These are phyloP conservation scores for Populus euphratica DNA, from an alignment of 345 rosid genomes.

Conservation along the genomic window DNA sequence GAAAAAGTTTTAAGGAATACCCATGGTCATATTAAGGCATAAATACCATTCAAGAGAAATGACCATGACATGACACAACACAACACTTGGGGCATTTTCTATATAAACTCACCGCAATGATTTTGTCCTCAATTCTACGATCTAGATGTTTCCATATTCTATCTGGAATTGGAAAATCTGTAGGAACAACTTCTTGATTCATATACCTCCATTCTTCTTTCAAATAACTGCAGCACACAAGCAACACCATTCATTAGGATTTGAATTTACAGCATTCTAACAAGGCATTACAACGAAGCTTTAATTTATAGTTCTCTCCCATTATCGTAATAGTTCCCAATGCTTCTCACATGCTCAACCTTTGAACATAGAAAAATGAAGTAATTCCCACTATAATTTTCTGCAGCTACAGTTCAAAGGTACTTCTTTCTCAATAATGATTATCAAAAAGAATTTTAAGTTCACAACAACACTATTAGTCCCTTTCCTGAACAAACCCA, in stretches of 20 bases:
- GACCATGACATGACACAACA: not conserved
- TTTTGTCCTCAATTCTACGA: conserved; percentile 46
- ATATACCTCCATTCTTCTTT: conserved; percentile 75
- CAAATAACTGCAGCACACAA: conserved; percentile 48
- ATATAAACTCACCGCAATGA: conserved; percentile 25
- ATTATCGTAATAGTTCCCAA: not conserved
- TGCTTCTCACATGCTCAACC: not conserved
- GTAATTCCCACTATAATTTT: not conserved
- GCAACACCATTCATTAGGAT: conserved; percentile 10
- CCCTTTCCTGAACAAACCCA: too few relatives aligned
- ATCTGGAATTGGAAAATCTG: conserved; percentile 54
- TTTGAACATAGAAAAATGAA: not conserved
- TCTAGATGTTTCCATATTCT: conserved; percentile 62
- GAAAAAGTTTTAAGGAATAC: too few relatives aligned
- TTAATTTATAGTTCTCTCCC: not conserved
- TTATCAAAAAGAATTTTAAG: not conserved
- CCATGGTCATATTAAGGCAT: too few relatives aligned
- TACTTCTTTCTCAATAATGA: not conserved
- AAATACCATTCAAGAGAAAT: not conserved
- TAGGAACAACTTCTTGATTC: conserved; percentile 45
- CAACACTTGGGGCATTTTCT: not conserved
- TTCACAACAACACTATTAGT: not conserved
- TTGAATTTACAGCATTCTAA: conserved; percentile 3
- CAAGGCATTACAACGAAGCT: conserved; percentile 12
- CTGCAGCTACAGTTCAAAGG: not conserved